These are phyloP conservation scores for Kwoniella dejecticola DNA, from an alignment of 768 basidiomycete species.

Conservation along the genomic window DNA sequence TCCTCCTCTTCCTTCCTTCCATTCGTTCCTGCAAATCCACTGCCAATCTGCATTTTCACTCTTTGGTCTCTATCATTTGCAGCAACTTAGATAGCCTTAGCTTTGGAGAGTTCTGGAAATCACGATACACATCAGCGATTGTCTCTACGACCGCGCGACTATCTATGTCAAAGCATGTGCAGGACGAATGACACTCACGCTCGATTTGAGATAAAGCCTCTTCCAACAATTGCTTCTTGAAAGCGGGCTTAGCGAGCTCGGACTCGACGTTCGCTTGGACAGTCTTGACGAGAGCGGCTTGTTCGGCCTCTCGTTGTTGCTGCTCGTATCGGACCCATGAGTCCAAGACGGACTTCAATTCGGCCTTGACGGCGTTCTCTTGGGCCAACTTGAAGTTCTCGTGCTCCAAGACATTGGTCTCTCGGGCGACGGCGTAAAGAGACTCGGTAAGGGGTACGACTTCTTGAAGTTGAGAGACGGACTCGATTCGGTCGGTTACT, in stretches of 20 bases:
- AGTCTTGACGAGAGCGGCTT: slow-evolving; percentile 81
- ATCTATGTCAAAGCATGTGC: too few relatives aligned
- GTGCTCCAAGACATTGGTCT: slow-evolving; percentile 87
- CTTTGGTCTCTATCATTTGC: neutral
- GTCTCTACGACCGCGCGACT: too few relatives aligned
- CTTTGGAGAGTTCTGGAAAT: slow-evolving; percentile 77
- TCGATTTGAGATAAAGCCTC: slow-evolving; percentile 91
- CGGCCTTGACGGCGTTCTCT: slow-evolving; percentile 78
- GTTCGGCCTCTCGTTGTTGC: slow-evolving; percentile 93
- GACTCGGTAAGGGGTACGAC: slow-evolving; percentile 86
- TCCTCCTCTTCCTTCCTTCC: neutral
- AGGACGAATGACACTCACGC: slow-evolving; percentile 64
- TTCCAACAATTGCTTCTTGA: slow-evolving; percentile 76
- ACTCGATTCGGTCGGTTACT: slow-evolving; percentile 87
- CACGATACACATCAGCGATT: neutral
- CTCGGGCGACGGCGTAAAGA: slow-evolving; percentile 93
- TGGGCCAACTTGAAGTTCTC: slow-evolving; percentile 88
- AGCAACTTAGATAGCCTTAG: slow-evolving; percentile 74
- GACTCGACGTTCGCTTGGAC: slow-evolving; percentile 59
- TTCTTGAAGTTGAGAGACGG: slow-evolving; percentile 92
- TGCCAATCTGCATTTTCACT: neutral
- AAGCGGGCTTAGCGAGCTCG: slow-evolving; percentile 70
- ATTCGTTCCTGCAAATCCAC: neutral
- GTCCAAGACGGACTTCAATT: slow-evolving; percentile 92
- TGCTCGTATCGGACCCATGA: slow-evolving; percentile 98